A percentile compares a stretch with the other conserved stretches of the same genome.
Conservation (phyloP, 2,329 filamentous ascomycete species). For the Botrytis aclada region DNA sequence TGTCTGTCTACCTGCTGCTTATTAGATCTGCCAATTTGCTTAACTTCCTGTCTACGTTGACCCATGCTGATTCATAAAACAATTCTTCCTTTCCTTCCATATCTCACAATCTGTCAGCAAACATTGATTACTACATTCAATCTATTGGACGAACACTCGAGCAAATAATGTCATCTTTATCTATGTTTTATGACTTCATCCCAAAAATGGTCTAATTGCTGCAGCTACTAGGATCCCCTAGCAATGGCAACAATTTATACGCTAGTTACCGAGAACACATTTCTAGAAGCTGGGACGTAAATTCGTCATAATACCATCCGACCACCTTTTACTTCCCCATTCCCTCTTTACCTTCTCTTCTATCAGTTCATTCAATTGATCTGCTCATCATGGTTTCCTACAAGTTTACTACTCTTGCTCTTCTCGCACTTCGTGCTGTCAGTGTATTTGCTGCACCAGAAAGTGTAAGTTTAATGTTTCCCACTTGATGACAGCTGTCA, state of each 20-base stretch:
- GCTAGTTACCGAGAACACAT: constrained; percentile 22
- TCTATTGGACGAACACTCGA: not conserved
- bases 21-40: not conserved
- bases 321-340: not conserved
- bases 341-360: constrained; percentile 4
- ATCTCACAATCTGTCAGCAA: not conserved
- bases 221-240: not conserved
- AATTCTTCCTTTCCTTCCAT: not conserved
- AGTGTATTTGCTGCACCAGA: constrained; percentile 59
- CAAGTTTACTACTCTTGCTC: constrained; percentile 67
- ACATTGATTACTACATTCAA: not conserved
- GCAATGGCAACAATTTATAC: constrained; percentile 2
- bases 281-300: constrained; percentile 17
- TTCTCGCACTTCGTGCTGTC: constrained; percentile 67
- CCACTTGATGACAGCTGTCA: constrained; percentile 15
- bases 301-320: constrained; percentile 4
- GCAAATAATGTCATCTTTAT: not conserved
- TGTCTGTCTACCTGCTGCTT: not conserved
- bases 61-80: not conserved
- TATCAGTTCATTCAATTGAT: constrained; percentile 22
- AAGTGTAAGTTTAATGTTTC: constrained; percentile 47
- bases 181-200: not conserved
- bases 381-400: constrained; percentile 64
- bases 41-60: not conserved
- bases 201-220: not conserved